phyloP scores from a whole-genome alignment of 1,139 yeast species.

The Debaryomycetaceae sp. region DNA sequence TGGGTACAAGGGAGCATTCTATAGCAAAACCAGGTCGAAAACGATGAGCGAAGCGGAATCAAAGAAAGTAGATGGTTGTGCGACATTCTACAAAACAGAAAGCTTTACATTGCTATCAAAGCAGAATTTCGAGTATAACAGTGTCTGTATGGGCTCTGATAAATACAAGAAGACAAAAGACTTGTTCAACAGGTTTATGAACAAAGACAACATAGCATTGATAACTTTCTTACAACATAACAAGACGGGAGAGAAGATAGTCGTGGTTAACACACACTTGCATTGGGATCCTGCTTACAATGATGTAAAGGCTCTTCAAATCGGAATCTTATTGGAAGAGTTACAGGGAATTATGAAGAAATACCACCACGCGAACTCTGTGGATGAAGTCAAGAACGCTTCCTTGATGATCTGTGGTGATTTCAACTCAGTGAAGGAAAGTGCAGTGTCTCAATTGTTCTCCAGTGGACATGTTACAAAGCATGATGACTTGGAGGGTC shows the following conservation, averaged over 20 bases:
- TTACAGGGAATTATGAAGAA: constrained; percentile 61
- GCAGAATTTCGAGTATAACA: constrained; percentile 78
- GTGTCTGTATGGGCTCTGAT: constrained; percentile 83
- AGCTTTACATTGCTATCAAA: constrained; percentile 71
- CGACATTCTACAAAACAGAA: constrained; percentile 71
- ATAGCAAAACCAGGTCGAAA: constrained; percentile 87
- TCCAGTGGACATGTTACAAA: constrained; percentile 71
- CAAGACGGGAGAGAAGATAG: constrained; percentile 66
- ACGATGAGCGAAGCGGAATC: constrained; percentile 84
- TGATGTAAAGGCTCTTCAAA: constrained; percentile 95
- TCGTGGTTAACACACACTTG: constrained; percentile 87
- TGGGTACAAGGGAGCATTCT: constrained; percentile 81
- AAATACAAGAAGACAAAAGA: constrained; percentile 92
- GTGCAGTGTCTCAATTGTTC: constrained; percentile 90
- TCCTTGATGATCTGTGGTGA: constrained; percentile 92
- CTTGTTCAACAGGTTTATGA: constrained; percentile 92
- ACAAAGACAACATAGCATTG: constrained; percentile 89
- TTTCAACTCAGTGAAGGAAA: constrained; percentile 80
- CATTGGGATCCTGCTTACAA: constrained; percentile 98
- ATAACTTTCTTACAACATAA: constrained; percentile 74
- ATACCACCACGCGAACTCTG: constrained; percentile 41
- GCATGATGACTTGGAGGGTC: constrained; percentile 78
- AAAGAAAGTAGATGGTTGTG: constrained; percentile 96
- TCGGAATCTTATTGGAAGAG: constrained; percentile 87
- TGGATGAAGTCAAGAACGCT: constrained; percentile 57